phyloP scores from a whole-genome alignment of 129 eudicot genomes.

The Tagetes erecta region DNA sequence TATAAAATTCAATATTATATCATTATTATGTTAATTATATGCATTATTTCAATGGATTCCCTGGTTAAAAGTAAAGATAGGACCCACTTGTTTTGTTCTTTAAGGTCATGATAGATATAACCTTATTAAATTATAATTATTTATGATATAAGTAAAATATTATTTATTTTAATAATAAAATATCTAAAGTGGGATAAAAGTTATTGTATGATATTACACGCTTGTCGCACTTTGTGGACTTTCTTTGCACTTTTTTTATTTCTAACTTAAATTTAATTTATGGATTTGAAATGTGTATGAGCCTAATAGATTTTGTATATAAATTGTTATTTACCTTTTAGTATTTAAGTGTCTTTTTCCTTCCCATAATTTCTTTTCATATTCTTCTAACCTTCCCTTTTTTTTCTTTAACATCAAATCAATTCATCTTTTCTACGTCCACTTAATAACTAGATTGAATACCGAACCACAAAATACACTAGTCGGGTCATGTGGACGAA shows the following conservation, averaged over 20 bases:
- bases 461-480: no score
- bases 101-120: conserved; percentile 38
- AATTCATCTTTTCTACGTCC: no score
- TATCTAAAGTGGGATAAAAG: conserved; percentile 44
- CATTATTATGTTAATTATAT: conserved; percentile 8
- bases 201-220: conserved; percentile 58
- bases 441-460: no score
- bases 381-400: conserved; percentile 7
- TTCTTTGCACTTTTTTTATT: conserved; percentile 36
- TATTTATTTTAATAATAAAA: not conserved
- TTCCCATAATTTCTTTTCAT: conserved; percentile 18
- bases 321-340: conserved; percentile 21
- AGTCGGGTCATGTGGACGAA: no score
- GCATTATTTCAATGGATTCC: conserved; percentile 36
- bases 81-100: conserved; percentile 40
- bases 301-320: conserved; percentile 30
- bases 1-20: conserved; percentile 34
- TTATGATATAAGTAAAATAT: not conserved
- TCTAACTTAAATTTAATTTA: not conserved
- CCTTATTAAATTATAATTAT: conserved; percentile 31
- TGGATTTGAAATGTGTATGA: conserved; percentile 12
- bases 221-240: conserved; percentile 67
- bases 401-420: no score
- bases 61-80: conserved; percentile 40
- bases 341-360: conserved; percentile 14